A percentile compares a stretch with the other conserved stretches of the same genome.
These are phyloP conservation scores for Euptelea pleiosperma DNA, from an alignment of 164 flowering plant species.

Conservation along the genomic window DNA sequence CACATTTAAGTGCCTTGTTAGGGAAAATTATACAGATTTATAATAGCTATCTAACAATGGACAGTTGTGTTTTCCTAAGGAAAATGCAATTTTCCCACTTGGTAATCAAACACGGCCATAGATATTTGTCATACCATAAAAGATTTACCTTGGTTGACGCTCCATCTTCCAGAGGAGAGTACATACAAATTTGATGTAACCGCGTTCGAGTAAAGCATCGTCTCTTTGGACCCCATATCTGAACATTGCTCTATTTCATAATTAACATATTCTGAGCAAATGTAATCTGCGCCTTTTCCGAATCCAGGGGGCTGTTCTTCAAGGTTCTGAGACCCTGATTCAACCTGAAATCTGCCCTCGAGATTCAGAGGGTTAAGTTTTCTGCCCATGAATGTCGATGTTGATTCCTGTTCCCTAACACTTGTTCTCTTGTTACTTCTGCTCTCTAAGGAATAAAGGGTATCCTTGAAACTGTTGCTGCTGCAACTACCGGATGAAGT, in stretches of 20 bases:
- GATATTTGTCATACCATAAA: no score
- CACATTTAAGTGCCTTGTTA: no score
- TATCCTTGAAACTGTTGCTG: constrained; percentile 14
- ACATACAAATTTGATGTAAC: constrained; percentile 27
- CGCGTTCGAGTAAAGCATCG: constrained; percentile 29
- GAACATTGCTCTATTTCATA: constrained; percentile 21
- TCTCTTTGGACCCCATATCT: constrained; percentile 35
- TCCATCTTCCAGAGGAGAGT: constrained; percentile 60
- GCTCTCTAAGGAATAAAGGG: constrained; percentile 20
- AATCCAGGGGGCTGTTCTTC: constrained; percentile 33
- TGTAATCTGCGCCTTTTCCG: constrained; percentile 24
- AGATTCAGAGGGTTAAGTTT: constrained; percentile 1
- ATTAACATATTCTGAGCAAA: constrained; percentile 22
- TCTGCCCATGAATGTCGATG: not conserved
- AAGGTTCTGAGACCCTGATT: constrained; percentile 5
- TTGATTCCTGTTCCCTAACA: constrained; percentile 11
- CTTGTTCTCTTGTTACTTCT: not conserved
- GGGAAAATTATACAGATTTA: no score
- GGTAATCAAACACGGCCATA: no score
- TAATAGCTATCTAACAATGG: no score
- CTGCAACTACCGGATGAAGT: constrained; percentile 27
- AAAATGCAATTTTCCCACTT: no score
- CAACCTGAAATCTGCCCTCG: constrained; percentile 4
- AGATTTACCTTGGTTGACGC: constrained; percentile 49
- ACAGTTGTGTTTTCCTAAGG: no score